These are phyloP conservation scores for Myriosclerotinia scirpicola DNA, from an alignment of 2,329 filamentous ascomycete species.

Conservation along the genomic window DNA sequence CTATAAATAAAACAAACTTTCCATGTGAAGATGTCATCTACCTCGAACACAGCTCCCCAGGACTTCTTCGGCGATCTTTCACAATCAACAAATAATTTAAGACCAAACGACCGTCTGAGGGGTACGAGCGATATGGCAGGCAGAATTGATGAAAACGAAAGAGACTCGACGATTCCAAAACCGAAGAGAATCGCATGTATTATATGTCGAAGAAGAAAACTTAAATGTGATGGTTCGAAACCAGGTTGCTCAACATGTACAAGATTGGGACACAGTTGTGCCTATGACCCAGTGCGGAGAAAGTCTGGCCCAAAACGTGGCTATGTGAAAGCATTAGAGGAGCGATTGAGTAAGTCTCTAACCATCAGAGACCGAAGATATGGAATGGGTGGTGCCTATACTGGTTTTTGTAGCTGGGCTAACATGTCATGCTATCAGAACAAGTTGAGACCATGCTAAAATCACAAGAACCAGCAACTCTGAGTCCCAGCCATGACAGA, in stretches of 20 bases:
- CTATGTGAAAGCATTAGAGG: conserved; percentile 74
- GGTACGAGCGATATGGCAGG: conserved; percentile 40
- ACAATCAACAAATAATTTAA: conserved; percentile 40
- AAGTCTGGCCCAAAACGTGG: conserved; percentile 72
- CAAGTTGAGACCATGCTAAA: conserved; percentile 92
- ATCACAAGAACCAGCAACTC: conserved; percentile 60
- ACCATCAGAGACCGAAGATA: background rate
- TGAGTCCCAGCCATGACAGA: conserved; percentile 26
- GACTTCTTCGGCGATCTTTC: conserved; percentile 59
- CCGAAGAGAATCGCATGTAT: conserved; percentile 95
- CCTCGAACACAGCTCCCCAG: conserved; percentile 42
- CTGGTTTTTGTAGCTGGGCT: background rate
- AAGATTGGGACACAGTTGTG: conserved; percentile 62
- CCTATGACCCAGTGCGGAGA: conserved; percentile 68
- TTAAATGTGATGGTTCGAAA: conserved; percentile 67
- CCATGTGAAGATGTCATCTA: conserved; percentile 37
- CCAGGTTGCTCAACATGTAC: conserved; percentile 69
- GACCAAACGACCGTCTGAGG: conserved; percentile 38
- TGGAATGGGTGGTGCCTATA: conserved; percentile 25
- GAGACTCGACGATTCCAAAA: conserved; percentile 61
- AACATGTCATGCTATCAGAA: conserved; percentile 51
- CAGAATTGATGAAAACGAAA: conserved; percentile 46
- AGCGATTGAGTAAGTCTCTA: conserved; percentile 75
- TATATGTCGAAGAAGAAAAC: conserved; percentile 87
- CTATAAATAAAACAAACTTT: background rate